Evolutionary conservation across 2,329 filamentous ascomycete genomes (phyloP).

Genomic region (Fusarium sp.): DNA sequence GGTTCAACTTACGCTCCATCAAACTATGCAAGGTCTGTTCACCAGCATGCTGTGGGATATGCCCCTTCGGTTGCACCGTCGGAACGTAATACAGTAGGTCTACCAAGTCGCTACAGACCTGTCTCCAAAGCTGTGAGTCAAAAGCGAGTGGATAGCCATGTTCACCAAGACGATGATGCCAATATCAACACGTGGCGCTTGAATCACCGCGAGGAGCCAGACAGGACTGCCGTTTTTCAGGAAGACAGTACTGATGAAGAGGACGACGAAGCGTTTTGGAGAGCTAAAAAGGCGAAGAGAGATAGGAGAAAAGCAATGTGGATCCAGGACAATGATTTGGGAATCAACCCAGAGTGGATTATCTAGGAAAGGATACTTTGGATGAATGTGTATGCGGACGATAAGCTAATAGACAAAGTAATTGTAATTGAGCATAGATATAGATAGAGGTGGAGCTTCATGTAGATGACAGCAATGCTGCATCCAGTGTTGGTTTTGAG

Average conservation of each 20-base stretch:
- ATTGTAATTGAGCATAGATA: not conserved
- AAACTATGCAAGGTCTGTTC: slow-evolving; percentile 19
- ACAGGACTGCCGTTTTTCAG: not conserved
- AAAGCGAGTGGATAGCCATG: not conserved
- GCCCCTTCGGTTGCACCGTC: slow-evolving; percentile 30
- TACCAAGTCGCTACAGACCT: slow-evolving; percentile 35
- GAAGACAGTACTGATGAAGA: slow-evolving; percentile 21
- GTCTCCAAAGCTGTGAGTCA: slow-evolving; percentile 24
- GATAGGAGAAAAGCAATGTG: slow-evolving; percentile 34
- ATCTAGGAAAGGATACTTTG: not conserved
- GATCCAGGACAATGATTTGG: slow-evolving; percentile 18
- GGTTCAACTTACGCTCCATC: slow-evolving; percentile 19
- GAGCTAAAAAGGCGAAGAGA: slow-evolving; percentile 22
- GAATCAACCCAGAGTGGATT: slow-evolving; percentile 20
- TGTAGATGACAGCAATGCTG: no score
- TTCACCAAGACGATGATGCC: not conserved
- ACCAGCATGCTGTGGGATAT: slow-evolving; percentile 9
- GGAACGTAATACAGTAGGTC: slow-evolving; percentile 32
- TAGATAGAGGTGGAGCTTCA: not conserved
- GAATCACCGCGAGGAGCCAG: not conserved
- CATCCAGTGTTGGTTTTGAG: no score
- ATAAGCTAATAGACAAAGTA: not conserved
- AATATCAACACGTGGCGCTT: not conserved
- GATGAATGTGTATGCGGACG: not conserved
- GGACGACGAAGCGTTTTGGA: slow-evolving; percentile 30